A percentile compares a stretch with the other conserved stretches of the same genome.
Conservation (phyloP, 2,329 filamentous ascomycete genomes). For the Harringtonia aguacate region DNA sequence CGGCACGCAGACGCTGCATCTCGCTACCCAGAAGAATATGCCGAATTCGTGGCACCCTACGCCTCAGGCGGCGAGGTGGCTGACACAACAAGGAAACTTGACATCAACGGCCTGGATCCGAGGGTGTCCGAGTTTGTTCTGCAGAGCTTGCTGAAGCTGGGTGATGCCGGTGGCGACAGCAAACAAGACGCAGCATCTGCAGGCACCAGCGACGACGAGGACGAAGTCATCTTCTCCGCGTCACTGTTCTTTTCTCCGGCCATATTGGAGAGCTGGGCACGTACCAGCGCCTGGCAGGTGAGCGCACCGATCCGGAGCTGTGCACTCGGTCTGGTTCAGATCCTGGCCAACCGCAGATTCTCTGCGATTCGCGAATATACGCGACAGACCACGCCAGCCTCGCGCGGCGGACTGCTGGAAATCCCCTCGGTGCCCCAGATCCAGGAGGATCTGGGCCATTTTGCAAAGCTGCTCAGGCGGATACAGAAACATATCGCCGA, state of each 20-base stretch:
- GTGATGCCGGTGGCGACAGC: no score
- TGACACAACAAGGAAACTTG: background rate
- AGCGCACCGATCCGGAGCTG: constrained; percentile 24
- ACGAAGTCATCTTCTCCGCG: constrained; percentile 16
- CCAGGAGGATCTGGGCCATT: constrained; percentile 12
- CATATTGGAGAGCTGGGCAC: constrained; percentile 26
- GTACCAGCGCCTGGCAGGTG: constrained; percentile 26
- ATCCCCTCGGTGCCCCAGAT: constrained; percentile 14
- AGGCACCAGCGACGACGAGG: constrained; percentile 15
- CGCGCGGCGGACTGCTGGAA: constrained; percentile 20
- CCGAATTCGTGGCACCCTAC: constrained; percentile 17
- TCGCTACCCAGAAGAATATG: constrained; percentile 13
- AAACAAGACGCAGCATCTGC: constrained; percentile 1
- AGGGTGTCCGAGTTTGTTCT: constrained; percentile 16
- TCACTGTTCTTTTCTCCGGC: constrained; percentile 30
- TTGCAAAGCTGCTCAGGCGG: constrained; percentile 16
- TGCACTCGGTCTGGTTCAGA: constrained; percentile 24
- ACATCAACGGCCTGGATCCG: constrained; percentile 16
- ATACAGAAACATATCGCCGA: constrained; percentile 11
- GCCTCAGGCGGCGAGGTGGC: background rate
- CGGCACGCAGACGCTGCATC: constrained; percentile 10
- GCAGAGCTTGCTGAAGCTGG: constrained; percentile 10
- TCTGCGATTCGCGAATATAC: constrained; percentile 26
- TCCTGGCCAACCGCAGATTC: constrained; percentile 7
- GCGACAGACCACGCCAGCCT: constrained; percentile 19